Evolutionary conservation across 495 filamentous ascomycete species (phyloP), one percentile per base, ranked within the genome.

Genomic region (Aspergillus diversus): DNA sequence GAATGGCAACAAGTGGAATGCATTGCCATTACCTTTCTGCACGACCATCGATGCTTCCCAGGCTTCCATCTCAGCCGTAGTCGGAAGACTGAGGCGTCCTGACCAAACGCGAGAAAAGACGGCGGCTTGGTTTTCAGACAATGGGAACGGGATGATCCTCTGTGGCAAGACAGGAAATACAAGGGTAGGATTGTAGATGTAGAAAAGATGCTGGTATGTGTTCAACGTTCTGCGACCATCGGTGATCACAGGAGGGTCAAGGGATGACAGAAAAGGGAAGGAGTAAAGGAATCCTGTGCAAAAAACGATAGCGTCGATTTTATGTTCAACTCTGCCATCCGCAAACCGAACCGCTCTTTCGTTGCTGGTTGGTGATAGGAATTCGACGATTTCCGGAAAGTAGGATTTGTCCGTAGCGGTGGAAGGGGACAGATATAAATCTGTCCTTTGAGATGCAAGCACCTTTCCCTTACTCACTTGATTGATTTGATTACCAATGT

Each of bases 71-170:
- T 87, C 85, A 7, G 72, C 69, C 12, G 63, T 66, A 0, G 82
- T 65, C 0, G 93, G 94, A 8, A 96, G 77, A 0, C 65, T 65
- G 3, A 97, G 79, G 0, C 86, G 75, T 33, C 86, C 85, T 0
- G 90, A 84, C 86, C 87, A 96, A 3, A 92, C 83, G 5, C 92
- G 84, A 12, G 92, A 86, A 59, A 97, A 82, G 3, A 90, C 81
- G 9, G 91, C 87, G 4, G 86, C 87, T 70, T 97, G 93, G n/a
- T 82, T 85, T 69, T 97, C 91, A 1, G 87, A 79, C 6, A 93
- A 67, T 4, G 90, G 88, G 68, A 97, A 97, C 3, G 94, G 93
- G 31, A 96, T 88, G 11, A 96, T 85, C 63, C 90, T 89, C 63
- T 92, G 89, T 4, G 88, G 85, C 21, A 97, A 76, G 0, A 84